Evolutionary conservation across 768 basidiomycete species (phyloP), one percentile per base, ranked within the genome.

Genomic region (Suillus brevipes): DNA sequence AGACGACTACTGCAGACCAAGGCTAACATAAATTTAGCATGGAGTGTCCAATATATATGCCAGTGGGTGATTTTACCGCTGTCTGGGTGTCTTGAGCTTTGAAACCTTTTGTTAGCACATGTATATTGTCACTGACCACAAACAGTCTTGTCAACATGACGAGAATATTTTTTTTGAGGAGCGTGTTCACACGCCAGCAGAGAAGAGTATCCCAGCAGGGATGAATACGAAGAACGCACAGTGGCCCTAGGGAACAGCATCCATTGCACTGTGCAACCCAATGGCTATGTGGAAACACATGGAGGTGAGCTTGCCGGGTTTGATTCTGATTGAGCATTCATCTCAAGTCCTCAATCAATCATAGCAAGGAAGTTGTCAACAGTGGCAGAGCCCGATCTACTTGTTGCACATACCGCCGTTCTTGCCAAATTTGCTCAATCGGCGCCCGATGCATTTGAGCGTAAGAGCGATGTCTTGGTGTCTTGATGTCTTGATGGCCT

Each of bases 381-480:
- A 0, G n/a, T n/a, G n/a, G 81, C 79, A 0, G 71, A 79, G 0
- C 83, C 83, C 0, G 84, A 87, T 25, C 71, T 75, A 13, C 81
- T 93, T 1, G 86, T 89, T 0, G 84, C 92, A 0, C 86, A 89
- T 65, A 78, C 92, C 1, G 83, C 89, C 2, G 90, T 89, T 1
- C 82, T 99, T 8, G 84, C 84, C 0, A 90, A 97, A 72, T 75
- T 97, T 34, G 89, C 91, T 0, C 82, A 83, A 10, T 84, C 85
- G 42, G 84, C 85, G 1, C 88, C 89, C 0, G 84, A 86, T 18
- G 85, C 87, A 3, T 95, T 98, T 66, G 95, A 98, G 73, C 79
- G 83, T 42, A 86, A 84, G 74, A 92, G 92, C 73, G n/a, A n/a
- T n/a, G n/a, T n/a, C n/a, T n/a, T n/a, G n/a, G n/a, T n/a, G n/a